These are phyloP conservation scores for Talaromyces sp. DNA, from an alignment of 2,329 filamentous ascomycete genomes.

Conservation along the genomic window DNA sequence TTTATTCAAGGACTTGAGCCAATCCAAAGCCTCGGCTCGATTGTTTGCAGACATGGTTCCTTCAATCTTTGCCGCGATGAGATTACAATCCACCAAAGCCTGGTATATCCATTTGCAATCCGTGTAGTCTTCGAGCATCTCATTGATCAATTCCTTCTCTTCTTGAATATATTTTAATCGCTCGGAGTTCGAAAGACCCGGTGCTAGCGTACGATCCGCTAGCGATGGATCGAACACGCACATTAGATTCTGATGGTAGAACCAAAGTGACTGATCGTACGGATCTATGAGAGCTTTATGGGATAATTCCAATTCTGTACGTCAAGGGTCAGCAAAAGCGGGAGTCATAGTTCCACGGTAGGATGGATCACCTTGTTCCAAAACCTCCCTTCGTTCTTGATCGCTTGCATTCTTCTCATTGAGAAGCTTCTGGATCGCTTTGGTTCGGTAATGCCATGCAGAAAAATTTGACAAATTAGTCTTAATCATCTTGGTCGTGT, in stretches of 20 bases:
- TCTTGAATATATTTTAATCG: slow-evolving; percentile 60
- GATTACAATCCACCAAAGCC: slow-evolving; percentile 69
- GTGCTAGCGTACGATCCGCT: slow-evolving; percentile 56
- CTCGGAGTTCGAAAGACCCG: slow-evolving; percentile 56
- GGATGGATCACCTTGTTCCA: slow-evolving; percentile 59
- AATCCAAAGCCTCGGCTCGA: slow-evolving; percentile 46
- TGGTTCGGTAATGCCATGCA: slow-evolving; percentile 88
- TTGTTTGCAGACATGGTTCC: slow-evolving; percentile 44
- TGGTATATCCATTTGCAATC: slow-evolving; percentile 89
- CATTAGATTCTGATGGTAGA: slow-evolving; percentile 88
- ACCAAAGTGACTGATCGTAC: slow-evolving; percentile 94
- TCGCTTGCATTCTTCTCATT: slow-evolving; percentile 63
- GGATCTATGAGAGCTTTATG: slow-evolving; percentile 79
- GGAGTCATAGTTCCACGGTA: not conserved
- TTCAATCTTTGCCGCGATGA: slow-evolving; percentile 50
- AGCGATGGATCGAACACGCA: slow-evolving; percentile 56
- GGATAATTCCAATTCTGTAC: slow-evolving; percentile 66
- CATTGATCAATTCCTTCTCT: slow-evolving; percentile 70
- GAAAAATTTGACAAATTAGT: slow-evolving; percentile 92
- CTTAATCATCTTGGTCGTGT: slow-evolving; percentile 83
- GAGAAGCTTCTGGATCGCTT: slow-evolving; percentile 72
- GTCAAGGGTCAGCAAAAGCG: not conserved
- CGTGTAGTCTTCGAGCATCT: slow-evolving; percentile 60
- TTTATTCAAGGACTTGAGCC: slow-evolving; percentile 61
- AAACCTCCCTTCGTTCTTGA: slow-evolving; percentile 58